Evolutionary conservation across 169 alveolate species (phyloP).

Genomic region (Cryptosporidium xiaoi): DNA sequence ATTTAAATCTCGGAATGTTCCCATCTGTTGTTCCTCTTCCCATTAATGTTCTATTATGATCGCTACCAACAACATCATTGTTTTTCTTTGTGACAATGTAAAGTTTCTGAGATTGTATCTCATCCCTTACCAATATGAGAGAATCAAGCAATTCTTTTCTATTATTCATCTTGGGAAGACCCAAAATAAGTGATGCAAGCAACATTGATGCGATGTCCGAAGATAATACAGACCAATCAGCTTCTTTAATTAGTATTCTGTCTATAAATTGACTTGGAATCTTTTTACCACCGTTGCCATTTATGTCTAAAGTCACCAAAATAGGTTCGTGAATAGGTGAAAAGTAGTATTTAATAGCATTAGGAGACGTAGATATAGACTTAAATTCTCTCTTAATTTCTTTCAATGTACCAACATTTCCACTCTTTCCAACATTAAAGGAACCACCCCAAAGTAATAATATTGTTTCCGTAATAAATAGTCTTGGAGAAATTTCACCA

Average conservation of each 20-base stretch:
- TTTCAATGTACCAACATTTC: slow-evolving; percentile 1
- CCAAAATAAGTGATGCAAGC: slow-evolving; percentile 23
- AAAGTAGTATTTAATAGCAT: slow-evolving; percentile 14
- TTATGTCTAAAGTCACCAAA: slow-evolving; percentile 17
- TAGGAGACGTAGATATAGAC: slow-evolving; percentile 34
- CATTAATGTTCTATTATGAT: no score
- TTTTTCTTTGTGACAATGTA: slow-evolving; percentile 13
- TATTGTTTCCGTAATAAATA: slow-evolving; percentile 23
- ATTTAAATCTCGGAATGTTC: slow-evolving; percentile 30
- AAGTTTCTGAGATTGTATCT: slow-evolving; percentile 4
- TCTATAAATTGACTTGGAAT: slow-evolving; percentile 47
- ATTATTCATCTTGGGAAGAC: slow-evolving; percentile 22
- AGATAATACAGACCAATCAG: slow-evolving; percentile 47
- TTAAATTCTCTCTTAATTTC: slow-evolving; percentile 26
- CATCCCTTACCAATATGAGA: slow-evolving; percentile 17
- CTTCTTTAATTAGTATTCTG: slow-evolving; percentile 27
- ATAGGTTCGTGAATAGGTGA: slow-evolving; percentile 66
- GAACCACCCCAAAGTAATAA: slow-evolving; percentile 45
- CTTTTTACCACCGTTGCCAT: slow-evolving; percentile 10
- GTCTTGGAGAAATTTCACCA: slow-evolving; percentile 31
- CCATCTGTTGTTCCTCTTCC: no score
- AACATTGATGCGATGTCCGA: slow-evolving; percentile 67
- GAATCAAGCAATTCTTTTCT: slow-evolving; percentile 17
- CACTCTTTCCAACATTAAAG: not conserved
- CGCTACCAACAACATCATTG: no score